Evolutionary conservation across 257 asterid genomes (phyloP).

Genomic region (Avicennia marina): DNA sequence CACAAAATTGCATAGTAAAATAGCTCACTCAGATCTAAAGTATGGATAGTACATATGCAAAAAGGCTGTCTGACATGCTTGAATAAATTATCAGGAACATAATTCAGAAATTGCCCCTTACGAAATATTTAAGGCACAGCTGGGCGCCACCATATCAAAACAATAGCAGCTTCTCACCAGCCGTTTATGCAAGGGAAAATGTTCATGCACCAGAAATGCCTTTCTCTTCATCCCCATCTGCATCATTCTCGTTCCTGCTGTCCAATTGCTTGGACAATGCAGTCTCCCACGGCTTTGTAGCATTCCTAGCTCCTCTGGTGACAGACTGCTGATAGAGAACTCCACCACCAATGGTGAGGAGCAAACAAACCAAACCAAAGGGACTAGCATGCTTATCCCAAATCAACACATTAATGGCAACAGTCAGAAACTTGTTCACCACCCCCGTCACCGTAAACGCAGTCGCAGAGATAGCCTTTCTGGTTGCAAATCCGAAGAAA

Average conservation of each 20-base stretch:
- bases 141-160: too few species aligned
- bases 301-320: slow-evolving; percentile 45
- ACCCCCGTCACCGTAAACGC: slow-evolving; percentile 96
- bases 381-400: slow-evolving; percentile 99
- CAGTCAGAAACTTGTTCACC: slow-evolving; percentile 92
- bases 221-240: slow-evolving; percentile 48
- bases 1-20: too few species aligned
- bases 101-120: too few species aligned
- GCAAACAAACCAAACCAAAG: slow-evolving; percentile 80
- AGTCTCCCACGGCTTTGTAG: slow-evolving; percentile 39
- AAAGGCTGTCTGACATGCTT: too few species aligned
- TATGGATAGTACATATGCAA: too few species aligned
- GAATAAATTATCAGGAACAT: too few species aligned
- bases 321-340: slow-evolving; percentile 96
- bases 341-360: slow-evolving; percentile 79
- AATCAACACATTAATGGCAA: slow-evolving; percentile 81
- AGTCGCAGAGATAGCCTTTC: slow-evolving; percentile 95
- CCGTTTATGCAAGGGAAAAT: slow-evolving; percentile 19
- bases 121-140: too few species aligned
- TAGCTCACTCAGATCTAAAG: too few species aligned
- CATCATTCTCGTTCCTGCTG: slow-evolving; percentile 24
- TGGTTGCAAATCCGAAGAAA: slow-evolving; percentile 94
- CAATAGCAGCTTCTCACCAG: slow-evolving; percentile 15
- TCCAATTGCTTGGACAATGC: slow-evolving; percentile 33
- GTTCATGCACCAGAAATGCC: slow-evolving; percentile 50